Base-by-base conservation (phyloP, 2,329 filamentous ascomycete species). In the Pseudogymnoascus sp. region DNA sequence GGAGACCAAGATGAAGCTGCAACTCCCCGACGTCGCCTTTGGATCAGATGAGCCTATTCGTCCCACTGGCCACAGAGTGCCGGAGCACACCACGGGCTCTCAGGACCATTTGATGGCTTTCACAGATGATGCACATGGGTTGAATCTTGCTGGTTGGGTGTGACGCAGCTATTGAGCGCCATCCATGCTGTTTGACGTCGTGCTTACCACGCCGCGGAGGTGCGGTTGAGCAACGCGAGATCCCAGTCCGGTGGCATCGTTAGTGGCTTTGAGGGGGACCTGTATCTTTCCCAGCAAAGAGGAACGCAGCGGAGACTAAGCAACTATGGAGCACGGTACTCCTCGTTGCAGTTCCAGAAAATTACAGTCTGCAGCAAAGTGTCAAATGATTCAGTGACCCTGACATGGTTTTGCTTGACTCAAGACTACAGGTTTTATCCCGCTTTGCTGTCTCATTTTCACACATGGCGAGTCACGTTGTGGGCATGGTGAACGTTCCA, bases 101-200 rank as follows among this genome's bases (percentile, higher is more conserved):
- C 51, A 57, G 13, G n/a, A 34, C 23, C 19, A 34, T 34, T 57
- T 16, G 51, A 34, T n/a, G 25, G 14, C 48, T 54, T 16, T 54
- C 51, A 57, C 51, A 57, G 51, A 57, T 57, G 25, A 57, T 57
- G 51, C 51, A 34, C 28, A 57, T 57, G 51, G 51, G 11, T 57
- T 34, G 51, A 19, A 57, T 57, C 51, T 57, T 34, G 51, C n/a
- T 57, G 28, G 51, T 31, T 34, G 51, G 51, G 51, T 25, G 25
- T 57, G 51, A 57, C 51, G 51, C 28, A 57, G 25, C 51, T 14
- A 34, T 28, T 34, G 51, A 57, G n/a, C 51, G 28, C 51, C 51
- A 21, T 34, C 28, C 28, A 57, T 57, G 51, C 28, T 19, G 25
- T 57, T 57, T 57, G 51, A 57, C 51, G 51, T 57, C 51, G 51